These are phyloP conservation scores for Fraxinus dipetala DNA, from an alignment of 305 asterid species.

Conservation along the genomic window DNA sequence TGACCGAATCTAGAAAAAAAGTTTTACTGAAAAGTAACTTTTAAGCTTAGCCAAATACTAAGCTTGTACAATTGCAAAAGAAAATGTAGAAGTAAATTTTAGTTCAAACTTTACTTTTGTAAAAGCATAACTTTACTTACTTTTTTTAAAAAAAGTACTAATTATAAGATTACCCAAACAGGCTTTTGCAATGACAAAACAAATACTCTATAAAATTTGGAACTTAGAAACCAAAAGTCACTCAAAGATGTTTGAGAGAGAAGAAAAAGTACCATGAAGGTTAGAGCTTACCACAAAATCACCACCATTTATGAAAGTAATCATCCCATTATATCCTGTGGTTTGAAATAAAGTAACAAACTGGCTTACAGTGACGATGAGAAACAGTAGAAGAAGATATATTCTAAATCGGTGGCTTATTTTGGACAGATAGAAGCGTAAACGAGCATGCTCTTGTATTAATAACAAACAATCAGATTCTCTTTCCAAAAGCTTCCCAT, in stretches of 20 bases:
- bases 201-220: background rate
- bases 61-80: background rate
- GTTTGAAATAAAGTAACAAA: slow-evolving; percentile 63
- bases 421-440: slow-evolving; percentile 66
- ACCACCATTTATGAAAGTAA: slow-evolving; percentile 69
- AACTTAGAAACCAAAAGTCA: slow-evolving; percentile 14
- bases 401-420: slow-evolving; percentile 91
- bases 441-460: slow-evolving; percentile 70
- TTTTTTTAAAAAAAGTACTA: background rate
- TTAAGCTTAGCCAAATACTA: background rate
- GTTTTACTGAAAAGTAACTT: background rate
- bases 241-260: background rate
- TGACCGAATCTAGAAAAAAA: background rate
- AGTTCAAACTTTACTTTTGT: background rate
- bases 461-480: slow-evolving; percentile 54
- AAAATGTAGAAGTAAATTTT: background rate
- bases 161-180: background rate
- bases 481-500: slow-evolving; percentile 68
- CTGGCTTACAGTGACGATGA: slow-evolving; percentile 67
- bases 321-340: slow-evolving; percentile 55
- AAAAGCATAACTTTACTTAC: background rate
- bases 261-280: background rate
- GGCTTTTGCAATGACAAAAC: background rate
- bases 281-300: slow-evolving; percentile 79
- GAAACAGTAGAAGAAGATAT: slow-evolving; percentile 67